These are phyloP conservation scores for Xylariaceae sp. DNA, from an alignment of 2,329 filamentous ascomycete genomes.

Conservation along the genomic window DNA sequence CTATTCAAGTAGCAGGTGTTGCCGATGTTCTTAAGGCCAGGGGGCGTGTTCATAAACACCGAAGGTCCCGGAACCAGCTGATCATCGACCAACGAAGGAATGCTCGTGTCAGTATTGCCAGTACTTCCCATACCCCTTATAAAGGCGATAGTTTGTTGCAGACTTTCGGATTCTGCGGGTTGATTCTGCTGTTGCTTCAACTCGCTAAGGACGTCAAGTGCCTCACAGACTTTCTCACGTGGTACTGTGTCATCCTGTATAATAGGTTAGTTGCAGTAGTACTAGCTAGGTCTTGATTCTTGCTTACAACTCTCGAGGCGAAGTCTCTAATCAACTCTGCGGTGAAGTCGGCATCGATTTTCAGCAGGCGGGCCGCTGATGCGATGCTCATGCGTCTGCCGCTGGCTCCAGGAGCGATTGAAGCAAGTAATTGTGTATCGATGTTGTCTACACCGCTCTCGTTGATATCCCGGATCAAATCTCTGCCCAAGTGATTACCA, in stretches of 20 bases:
- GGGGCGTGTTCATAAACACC: constrained; percentile 57
- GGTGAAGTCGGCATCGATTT: constrained; percentile 20
- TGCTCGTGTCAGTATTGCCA: background rate
- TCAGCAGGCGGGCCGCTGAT: constrained; percentile 19
- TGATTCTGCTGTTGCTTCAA: constrained; percentile 17
- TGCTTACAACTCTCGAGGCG: constrained; percentile 20
- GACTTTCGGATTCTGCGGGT: constrained; percentile 16
- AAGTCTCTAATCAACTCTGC: constrained; percentile 25
- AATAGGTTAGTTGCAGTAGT: constrained; percentile 4
- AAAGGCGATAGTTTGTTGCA: constrained; percentile 21
- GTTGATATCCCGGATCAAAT: constrained; percentile 18
- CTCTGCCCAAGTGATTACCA: constrained; percentile 14
- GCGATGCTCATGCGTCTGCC: constrained; percentile 20
- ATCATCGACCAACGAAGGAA: constrained; percentile 6
- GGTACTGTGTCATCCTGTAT: constrained; percentile 17
- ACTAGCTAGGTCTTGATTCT: too few relatives aligned
- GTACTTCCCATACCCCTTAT: constrained; percentile 13
- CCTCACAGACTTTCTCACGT: constrained; percentile 19
- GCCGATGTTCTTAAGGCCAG: constrained; percentile 87
- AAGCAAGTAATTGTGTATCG: background rate
- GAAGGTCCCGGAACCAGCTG: constrained; percentile 8
- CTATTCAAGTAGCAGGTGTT: constrained; percentile 99
- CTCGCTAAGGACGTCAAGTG: constrained; percentile 24
- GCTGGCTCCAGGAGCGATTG: background rate
- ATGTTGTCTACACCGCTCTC: background rate